These are phyloP conservation scores for Podosphaera fusca DNA, from an alignment of 2,329 filamentous ascomycete species.

Conservation along the genomic window DNA sequence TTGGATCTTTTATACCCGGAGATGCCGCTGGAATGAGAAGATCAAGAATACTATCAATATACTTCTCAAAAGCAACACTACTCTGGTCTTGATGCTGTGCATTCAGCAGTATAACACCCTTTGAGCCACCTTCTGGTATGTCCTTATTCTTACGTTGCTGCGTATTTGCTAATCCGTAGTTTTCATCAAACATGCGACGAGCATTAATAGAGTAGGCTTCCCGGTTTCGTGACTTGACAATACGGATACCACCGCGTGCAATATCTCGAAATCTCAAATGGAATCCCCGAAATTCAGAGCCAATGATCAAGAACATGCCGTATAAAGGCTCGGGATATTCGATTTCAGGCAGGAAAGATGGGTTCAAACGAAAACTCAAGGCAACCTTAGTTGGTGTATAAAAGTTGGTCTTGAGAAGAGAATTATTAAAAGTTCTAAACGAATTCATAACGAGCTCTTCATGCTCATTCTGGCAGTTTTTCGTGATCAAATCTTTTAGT, in stretches of 20 bases:
- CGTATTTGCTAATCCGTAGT: slow-evolving; percentile 93
- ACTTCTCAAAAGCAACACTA: slow-evolving; percentile 89
- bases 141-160: slow-evolving; percentile 99
- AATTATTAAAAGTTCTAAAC: slow-evolving; percentile 85
- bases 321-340: slow-evolving; percentile 89
- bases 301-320: slow-evolving; percentile 97
- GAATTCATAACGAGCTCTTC: slow-evolving; percentile 96
- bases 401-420: slow-evolving; percentile 87
- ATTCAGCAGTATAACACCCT: slow-evolving; percentile 90
- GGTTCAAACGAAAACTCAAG: slow-evolving; percentile 83
- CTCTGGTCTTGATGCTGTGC: slow-evolving; percentile 85
- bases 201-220: slow-evolving; percentile 94
- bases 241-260: slow-evolving; percentile 86
- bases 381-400: slow-evolving; percentile 94
- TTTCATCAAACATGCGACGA: slow-evolving; percentile 90
- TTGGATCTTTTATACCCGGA: slow-evolving; percentile 95
- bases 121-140: slow-evolving; percentile 92
- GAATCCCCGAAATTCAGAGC: slow-evolving; percentile 89
- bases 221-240: slow-evolving; percentile 91
- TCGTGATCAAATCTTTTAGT: slow-evolving; percentile 55
- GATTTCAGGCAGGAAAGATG: slow-evolving; percentile 64
- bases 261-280: slow-evolving; percentile 96
- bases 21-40: slow-evolving; percentile 72
- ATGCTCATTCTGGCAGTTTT: slow-evolving; percentile 74
- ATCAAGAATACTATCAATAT: slow-evolving; percentile 96